phyloP scores from a whole-genome alignment of 768 basidiomycete species.

The Tremella fuciformis region DNA sequence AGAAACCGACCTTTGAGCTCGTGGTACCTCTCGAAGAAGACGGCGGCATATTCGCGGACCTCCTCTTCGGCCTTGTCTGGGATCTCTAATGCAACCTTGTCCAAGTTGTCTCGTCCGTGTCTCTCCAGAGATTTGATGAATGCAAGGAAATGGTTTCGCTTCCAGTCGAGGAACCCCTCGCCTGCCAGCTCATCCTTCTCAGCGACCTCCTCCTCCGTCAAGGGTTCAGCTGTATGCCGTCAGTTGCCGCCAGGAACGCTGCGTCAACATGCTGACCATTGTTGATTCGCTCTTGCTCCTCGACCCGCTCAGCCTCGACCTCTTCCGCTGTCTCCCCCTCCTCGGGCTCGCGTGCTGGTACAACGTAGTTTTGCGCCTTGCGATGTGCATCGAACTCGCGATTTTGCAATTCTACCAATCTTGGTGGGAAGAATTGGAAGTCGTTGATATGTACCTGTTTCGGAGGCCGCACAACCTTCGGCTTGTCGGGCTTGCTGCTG shows the following conservation, averaged over 20 bases:
- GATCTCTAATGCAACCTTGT: conserved; percentile 70
- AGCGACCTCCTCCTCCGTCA: conserved; percentile 81
- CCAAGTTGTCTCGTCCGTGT: conserved; percentile 64
- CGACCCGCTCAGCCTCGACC: conserved; percentile 72
- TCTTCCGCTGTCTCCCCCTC: conserved; percentile 76
- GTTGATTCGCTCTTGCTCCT: conserved; percentile 84
- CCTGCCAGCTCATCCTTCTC: conserved; percentile 73
- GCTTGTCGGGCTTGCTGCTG: conserved; percentile 69
- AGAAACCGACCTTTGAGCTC: conserved; percentile 68
- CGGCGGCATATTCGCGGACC: conserved; percentile 70
- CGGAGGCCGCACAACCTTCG: conserved; percentile 78
- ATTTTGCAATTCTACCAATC: conserved; percentile 77
- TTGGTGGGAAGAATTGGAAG: conserved; percentile 91
- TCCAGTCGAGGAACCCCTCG: conserved; percentile 87
- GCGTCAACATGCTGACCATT: conserved; percentile 58
- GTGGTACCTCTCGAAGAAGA: conserved; percentile 86
- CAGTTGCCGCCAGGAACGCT: not conserved
- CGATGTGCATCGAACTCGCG: conserved; percentile 60
- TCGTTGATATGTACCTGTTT: conserved; percentile 86
- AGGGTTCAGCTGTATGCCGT: conserved; percentile 66
- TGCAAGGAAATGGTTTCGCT: conserved; percentile 86
- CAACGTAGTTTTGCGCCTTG: conserved; percentile 51
- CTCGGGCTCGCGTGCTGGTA: conserved; percentile 62
- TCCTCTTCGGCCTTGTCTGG: conserved; percentile 73
- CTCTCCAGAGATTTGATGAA: conserved; percentile 74